Percentiles rank a stretch among this genome's conserved stretches.
These are phyloP conservation scores for Buxus sempervirens DNA, from an alignment of 164 flowering plant species.

Conservation along the genomic window DNA sequence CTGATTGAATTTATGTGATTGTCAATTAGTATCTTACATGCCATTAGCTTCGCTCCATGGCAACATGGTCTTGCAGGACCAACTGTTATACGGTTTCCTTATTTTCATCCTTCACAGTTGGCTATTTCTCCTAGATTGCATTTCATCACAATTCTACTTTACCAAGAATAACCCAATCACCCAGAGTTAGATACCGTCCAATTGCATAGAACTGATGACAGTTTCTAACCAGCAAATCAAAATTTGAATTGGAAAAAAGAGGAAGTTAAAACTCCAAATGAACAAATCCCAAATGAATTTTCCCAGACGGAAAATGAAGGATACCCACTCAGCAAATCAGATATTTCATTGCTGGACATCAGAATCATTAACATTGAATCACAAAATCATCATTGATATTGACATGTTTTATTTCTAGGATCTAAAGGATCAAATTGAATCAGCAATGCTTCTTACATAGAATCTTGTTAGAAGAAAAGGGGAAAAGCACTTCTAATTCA, in stretches of 20 bases:
- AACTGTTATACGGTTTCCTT: not conserved
- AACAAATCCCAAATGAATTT: not conserved
- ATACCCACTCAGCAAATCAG: not conserved
- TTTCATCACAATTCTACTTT: not conserved
- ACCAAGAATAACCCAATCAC: not conserved
- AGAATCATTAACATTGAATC: not conserved
- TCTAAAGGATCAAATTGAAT: not conserved
- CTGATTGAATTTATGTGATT: too few relatives aligned
- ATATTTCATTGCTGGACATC: too few relatives aligned
- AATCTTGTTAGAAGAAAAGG: not conserved
- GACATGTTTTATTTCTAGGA: not conserved
- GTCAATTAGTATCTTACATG: too few relatives aligned
- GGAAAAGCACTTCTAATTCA: not conserved
- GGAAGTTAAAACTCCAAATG: not conserved
- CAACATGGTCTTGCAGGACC: not conserved
- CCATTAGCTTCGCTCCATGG: too few relatives aligned
- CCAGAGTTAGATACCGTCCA: not conserved
- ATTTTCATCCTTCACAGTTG: not conserved
- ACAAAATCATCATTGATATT: not conserved
- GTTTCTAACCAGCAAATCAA: not conserved
- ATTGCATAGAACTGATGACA: not conserved
- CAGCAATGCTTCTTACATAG: not conserved
- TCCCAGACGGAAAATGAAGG: too few relatives aligned
- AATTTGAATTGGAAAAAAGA: too few relatives aligned
- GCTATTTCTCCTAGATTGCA: not conserved